Base-by-base conservation (phyloP, 352 stramenopile genomes). In the Pythium aphanidermatum region DNA sequence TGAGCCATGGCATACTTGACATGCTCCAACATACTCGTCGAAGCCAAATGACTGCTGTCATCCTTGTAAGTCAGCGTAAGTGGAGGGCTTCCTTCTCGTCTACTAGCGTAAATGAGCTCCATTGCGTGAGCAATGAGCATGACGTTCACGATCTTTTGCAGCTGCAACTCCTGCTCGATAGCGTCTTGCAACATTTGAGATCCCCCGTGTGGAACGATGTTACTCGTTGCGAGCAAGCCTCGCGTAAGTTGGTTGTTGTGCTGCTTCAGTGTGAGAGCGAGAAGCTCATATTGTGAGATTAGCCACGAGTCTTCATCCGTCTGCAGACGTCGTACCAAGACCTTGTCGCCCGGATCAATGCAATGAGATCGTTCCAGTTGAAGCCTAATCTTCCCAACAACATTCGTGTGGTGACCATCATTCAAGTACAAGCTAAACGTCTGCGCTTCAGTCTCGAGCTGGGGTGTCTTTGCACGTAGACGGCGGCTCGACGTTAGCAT, bases 341-440 rank as follows among this genome's bases (percentile, higher is more conserved):
- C 70, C 14, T 42, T 8, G 28, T 58, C 41, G 11, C 45, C 51
- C 1, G 35, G 34, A 10, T 30, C 11, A 2, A 66, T 55, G 0
- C 28, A 48, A 34, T 70, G 49, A 0, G 54, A 44, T 2, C 69
- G 61, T 25, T 66, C 42, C 0, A 84, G 34, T 3, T 45, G 34
- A 6, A 86, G 46, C 3, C 40, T 68, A 37, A 86, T 76, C 37
- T 78, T 86, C 9, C 74, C 74, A 8, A 84, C 68, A 1, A 82
- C 54, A 19, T 36, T 37, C 10, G 8, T 5, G 6, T 34, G 20
- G 17, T 24, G 27, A 17, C n/a, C 21, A 47, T n/a, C 48, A 20
- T 2, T 33, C 5, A 8, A 26, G 25, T 46, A 46, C 4, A 46
- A 6, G 11, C 14, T 19, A 14, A 74, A 64, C 0, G 58, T 73